phyloP scores from a whole-genome alignment of 176 grass and related monocot genomes.

The Eragrostis curvula region DNA sequence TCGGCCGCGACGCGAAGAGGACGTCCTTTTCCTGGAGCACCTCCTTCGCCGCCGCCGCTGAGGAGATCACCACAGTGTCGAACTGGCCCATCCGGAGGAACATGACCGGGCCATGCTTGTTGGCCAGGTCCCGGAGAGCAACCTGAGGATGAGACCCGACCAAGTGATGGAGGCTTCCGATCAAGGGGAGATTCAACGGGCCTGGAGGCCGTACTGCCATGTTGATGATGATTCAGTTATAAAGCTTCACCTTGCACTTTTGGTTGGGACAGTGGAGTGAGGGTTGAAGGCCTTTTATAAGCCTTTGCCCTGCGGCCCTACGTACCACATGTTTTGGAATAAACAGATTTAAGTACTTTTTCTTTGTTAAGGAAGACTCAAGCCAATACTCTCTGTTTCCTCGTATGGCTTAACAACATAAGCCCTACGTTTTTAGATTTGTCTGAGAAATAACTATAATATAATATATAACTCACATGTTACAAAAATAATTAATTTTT shows the following conservation, averaged over 20 bases:
- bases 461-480: too few relatives aligned
- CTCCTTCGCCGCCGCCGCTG: conserved; percentile 34
- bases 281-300: background rate
- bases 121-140: conserved; percentile 26
- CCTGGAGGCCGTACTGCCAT: conserved; percentile 34
- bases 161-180: conserved; percentile 47
- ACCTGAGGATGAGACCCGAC: background rate
- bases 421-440: too few relatives aligned
- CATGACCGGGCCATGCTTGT: conserved; percentile 36
- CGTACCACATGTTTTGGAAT: too few relatives aligned
- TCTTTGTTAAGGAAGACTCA: too few relatives aligned
- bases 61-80: conserved; percentile 45
- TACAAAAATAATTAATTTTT: too few relatives aligned
- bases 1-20: conserved; percentile 31
- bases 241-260: background rate
- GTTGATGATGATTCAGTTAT: background rate
- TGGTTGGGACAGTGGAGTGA: background rate
- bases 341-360: too few relatives aligned
- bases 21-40: conserved; percentile 40
- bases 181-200: conserved; percentile 31
- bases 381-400: too few relatives aligned
- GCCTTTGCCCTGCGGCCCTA: background rate
- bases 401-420: too few relatives aligned
- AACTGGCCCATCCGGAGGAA: conserved; percentile 48
- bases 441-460: too few relatives aligned